These are phyloP conservation scores for Ichthyophthirius multifiliis DNA, from an alignment of 169 alveolate species.

Conservation along the genomic window DNA sequence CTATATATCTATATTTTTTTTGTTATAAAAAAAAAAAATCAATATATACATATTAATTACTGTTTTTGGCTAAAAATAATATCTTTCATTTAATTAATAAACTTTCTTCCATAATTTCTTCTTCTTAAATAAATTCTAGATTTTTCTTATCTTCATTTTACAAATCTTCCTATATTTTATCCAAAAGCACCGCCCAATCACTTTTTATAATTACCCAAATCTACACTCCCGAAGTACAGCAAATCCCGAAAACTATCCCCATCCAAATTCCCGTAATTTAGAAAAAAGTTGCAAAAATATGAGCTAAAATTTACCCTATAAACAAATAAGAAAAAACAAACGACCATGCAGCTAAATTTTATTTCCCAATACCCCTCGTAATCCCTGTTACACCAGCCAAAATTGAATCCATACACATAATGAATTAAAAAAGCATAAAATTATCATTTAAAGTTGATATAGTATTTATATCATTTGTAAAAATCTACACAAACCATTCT, in stretches of 20 bases:
- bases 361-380: background rate
- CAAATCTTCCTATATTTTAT: background rate
- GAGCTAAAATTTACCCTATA: background rate
- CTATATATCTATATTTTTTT: too few relatives aligned
- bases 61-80: too few relatives aligned
- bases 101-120: background rate
- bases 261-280: background rate
- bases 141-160: background rate
- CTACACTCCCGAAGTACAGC: background rate
- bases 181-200: background rate
- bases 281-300: background rate
- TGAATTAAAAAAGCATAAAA: background rate
- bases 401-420: background rate
- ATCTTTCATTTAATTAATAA: too few relatives aligned
- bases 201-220: background rate
- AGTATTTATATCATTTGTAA: background rate
- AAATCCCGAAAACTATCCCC: background rate
- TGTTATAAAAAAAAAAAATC: too few relatives aligned
- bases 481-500: background rate
- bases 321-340: slow-evolving; percentile 1
- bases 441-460: background rate
- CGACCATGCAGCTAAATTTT: background rate
- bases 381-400: background rate
- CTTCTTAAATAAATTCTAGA: background rate
- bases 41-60: too few relatives aligned